Evolutionary conservation across 1,284 basidiomycete genomes (phyloP).

Genomic region (Tranzscheliella williamsii): DNA sequence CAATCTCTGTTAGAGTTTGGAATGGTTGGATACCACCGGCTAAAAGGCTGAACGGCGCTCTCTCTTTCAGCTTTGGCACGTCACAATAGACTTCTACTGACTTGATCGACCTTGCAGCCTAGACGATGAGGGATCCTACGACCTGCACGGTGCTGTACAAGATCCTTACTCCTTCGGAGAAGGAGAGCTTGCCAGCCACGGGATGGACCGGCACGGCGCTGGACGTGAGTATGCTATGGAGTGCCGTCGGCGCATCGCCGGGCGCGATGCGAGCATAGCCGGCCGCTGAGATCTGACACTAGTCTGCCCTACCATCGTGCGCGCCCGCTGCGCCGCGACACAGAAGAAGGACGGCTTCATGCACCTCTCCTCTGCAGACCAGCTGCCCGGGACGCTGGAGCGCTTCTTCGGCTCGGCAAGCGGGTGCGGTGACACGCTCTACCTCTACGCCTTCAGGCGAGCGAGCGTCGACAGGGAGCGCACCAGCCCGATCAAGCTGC

Average conservation of each 20-base stretch:
- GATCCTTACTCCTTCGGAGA: constrained; percentile 48
- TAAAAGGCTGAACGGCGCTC: too few relatives aligned
- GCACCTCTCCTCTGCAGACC: constrained; percentile 47
- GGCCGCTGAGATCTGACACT: too few relatives aligned
- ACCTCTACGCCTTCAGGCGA: constrained; percentile 33
- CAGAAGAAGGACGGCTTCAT: constrained; percentile 52
- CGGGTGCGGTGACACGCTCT: constrained; percentile 35
- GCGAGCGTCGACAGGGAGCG: constrained; percentile 23
- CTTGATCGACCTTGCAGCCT: too few relatives aligned
- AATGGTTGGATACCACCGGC: too few relatives aligned
- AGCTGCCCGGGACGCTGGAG: constrained; percentile 40
- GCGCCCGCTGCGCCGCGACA: too few relatives aligned
- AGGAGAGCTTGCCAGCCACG: constrained; percentile 19
- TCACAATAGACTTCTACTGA: too few relatives aligned
- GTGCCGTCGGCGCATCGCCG: too few relatives aligned
- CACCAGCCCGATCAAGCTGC: constrained; percentile 23
- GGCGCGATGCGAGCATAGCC: too few relatives aligned
- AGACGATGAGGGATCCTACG: constrained; percentile 40
- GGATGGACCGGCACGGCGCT: constrained; percentile 46
- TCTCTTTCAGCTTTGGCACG: too few relatives aligned
- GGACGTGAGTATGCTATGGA: constrained; percentile 52
- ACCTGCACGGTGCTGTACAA: constrained; percentile 50
- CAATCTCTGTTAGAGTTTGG: too few relatives aligned
- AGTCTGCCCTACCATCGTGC: not conserved
- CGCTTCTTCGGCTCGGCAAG: constrained; percentile 40